phyloP scores from a whole-genome alignment of 1,139 yeast species.

The Kazachstania sp. region DNA sequence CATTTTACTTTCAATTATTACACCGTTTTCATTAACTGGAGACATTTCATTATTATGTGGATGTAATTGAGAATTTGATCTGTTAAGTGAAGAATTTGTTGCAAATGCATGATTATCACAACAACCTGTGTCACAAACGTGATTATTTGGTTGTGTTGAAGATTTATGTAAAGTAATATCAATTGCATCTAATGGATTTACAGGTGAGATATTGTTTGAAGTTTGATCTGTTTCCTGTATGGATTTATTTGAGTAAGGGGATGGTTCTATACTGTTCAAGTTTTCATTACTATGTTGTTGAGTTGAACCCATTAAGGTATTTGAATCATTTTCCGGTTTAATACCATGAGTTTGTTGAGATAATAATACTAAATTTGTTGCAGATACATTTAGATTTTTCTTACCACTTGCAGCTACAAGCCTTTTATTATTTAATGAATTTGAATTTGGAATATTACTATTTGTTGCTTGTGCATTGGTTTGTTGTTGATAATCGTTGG shows the following conservation, averaged over 20 bases:
- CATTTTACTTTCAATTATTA: slow-evolving; percentile 23
- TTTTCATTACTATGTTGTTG: background rate
- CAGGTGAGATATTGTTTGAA: slow-evolving; percentile 1
- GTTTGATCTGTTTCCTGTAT: background rate
- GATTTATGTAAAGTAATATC: slow-evolving; percentile 9
- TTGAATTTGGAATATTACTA: slow-evolving; percentile 13
- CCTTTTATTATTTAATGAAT: slow-evolving; percentile 24
- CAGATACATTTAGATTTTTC: slow-evolving; percentile 20
- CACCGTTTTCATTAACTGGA: background rate
- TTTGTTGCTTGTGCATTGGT: slow-evolving; percentile 29
- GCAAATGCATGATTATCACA: slow-evolving; percentile 28
- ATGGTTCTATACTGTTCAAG: background rate
- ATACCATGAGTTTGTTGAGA: background rate
- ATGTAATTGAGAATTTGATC: background rate
- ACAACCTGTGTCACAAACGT: slow-evolving; percentile 47
- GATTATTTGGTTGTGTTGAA: slow-evolving; percentile 20
- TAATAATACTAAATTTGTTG: slow-evolving; percentile 29
- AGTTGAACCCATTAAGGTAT: background rate
- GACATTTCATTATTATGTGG: background rate
- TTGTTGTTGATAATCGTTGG: background rate
- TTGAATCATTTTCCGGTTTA: slow-evolving; percentile 14
- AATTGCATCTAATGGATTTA: background rate
- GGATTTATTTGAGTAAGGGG: slow-evolving; percentile 2
- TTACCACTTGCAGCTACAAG: background rate
- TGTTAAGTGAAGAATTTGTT: background rate